Evolutionary conservation across 805 yeast genomes (phyloP).

Genomic region (Saccharomycopsis guyanensis): DNA sequence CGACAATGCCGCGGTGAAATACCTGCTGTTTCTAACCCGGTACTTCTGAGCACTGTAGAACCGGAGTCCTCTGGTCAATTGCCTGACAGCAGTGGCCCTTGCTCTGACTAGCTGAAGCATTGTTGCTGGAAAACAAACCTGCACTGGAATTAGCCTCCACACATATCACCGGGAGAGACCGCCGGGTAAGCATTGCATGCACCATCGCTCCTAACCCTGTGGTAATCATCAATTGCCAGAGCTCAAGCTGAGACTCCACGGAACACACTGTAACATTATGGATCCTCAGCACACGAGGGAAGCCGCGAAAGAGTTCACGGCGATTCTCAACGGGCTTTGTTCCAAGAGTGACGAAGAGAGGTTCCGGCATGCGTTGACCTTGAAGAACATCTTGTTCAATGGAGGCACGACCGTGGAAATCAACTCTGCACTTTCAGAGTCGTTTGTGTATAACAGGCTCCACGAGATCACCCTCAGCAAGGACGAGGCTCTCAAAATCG

Average conservation of each 20-base stretch:
- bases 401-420: constrained; percentile 8
- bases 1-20: constrained; percentile 23
- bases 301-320: constrained; percentile 15
- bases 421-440: constrained; percentile 9
- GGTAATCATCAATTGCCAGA: too few species aligned
- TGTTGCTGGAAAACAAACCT: too few species aligned
- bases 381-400: constrained; percentile 16
- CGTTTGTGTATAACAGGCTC: constrained; percentile 15
- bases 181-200: too few species aligned
- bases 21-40: background rate
- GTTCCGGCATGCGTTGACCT: constrained; percentile 13
- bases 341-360: constrained; percentile 16
- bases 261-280: constrained; percentile 1
- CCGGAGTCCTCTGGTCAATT: background rate
- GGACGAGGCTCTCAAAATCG: constrained; percentile 14
- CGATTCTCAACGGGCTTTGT: constrained; percentile 15
- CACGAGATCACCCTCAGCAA: constrained; percentile 15
- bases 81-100: background rate
- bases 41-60: background rate
- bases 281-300: constrained; percentile 9
- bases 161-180: too few species aligned
- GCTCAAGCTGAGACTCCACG: too few species aligned
- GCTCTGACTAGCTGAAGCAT: background rate
- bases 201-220: too few species aligned
- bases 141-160: too few species aligned